phyloP scores from a whole-genome alignment of 2,329 filamentous ascomycete genomes.

The Aureobasidium sp. region DNA sequence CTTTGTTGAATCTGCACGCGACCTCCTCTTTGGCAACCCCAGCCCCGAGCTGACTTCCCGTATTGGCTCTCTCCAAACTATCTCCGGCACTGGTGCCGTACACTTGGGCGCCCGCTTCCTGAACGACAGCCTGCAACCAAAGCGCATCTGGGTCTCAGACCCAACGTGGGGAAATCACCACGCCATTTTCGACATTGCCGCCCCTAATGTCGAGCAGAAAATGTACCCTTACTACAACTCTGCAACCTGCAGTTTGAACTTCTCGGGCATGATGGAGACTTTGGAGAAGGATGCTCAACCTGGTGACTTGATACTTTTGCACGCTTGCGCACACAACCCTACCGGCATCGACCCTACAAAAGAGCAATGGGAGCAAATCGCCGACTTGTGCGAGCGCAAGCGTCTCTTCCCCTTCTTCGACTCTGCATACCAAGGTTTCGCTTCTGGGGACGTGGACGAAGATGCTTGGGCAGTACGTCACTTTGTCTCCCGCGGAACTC shows the following conservation, averaged over 20 bases:
- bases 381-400: constrained; percentile 27
- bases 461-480: constrained; percentile 33
- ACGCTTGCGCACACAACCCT: constrained; percentile 35
- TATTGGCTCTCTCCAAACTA: constrained; percentile 61
- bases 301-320: constrained; percentile 33
- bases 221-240: constrained; percentile 28
- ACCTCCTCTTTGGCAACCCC: constrained; percentile 26
- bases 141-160: constrained; percentile 29
- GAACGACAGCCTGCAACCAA: constrained; percentile 63
- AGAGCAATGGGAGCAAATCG: constrained; percentile 32
- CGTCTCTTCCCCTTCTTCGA: constrained; percentile 34
- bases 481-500: constrained; percentile 41
- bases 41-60: constrained; percentile 16
- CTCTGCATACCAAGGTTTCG: constrained; percentile 36
- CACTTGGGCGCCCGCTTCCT: constrained; percentile 88
- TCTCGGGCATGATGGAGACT: constrained; percentile 26
- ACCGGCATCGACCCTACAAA: constrained; percentile 32
- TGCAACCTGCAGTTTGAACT: constrained; percentile 24
- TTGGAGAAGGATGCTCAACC: constrained; percentile 24
- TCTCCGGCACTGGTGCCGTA: constrained; percentile 87
- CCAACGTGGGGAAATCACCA: constrained; percentile 32
- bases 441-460: constrained; percentile 29
- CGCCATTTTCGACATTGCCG: constrained; percentile 27
- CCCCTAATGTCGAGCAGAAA: constrained; percentile 19
- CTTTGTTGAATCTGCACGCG: constrained; percentile 43